A percentile compares a stretch with the other conserved stretches of the same genome.
Conservation (phyloP, 225 moss, liverwort and hornwort species). For the Lunularia cruciata region DNA sequence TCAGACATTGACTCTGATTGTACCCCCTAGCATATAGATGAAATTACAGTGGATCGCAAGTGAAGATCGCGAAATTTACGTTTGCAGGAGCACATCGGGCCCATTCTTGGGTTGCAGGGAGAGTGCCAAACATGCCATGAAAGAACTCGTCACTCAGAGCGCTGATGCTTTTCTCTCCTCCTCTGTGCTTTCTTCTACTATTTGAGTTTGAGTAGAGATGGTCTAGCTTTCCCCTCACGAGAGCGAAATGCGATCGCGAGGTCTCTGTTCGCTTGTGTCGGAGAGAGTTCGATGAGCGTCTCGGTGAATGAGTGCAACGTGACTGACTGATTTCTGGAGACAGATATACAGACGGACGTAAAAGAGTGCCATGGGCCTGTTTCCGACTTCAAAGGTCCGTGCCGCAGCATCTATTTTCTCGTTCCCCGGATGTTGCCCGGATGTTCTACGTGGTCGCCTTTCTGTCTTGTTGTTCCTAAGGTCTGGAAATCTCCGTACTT, state of each 20-base stretch:
- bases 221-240: neutral
- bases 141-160: neutral
- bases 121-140: constrained; percentile 94
- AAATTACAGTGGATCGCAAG: neutral
- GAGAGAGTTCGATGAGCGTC: neutral
- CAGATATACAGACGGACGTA: neutral
- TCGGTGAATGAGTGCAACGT: neutral
- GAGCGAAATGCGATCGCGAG: neutral
- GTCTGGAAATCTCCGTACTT: no score
- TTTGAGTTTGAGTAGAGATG: neutral
- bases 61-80: constrained; percentile 42
- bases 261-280: neutral
- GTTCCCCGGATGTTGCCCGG: no score
- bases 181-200: constrained; percentile 2
- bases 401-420: no score
- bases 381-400: no score
- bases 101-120: constrained; percentile 94
- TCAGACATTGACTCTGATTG: neutral
- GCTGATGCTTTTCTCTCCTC: neutral
- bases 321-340: neutral
- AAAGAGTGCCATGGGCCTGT: no score
- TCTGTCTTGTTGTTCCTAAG: no score
- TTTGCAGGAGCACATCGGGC: constrained; percentile 91
- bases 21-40: neutral
- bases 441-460: no score